Conservation (phyloP, 2,329 filamentous ascomycete species). For the Elsinoe arachidis region DNA sequence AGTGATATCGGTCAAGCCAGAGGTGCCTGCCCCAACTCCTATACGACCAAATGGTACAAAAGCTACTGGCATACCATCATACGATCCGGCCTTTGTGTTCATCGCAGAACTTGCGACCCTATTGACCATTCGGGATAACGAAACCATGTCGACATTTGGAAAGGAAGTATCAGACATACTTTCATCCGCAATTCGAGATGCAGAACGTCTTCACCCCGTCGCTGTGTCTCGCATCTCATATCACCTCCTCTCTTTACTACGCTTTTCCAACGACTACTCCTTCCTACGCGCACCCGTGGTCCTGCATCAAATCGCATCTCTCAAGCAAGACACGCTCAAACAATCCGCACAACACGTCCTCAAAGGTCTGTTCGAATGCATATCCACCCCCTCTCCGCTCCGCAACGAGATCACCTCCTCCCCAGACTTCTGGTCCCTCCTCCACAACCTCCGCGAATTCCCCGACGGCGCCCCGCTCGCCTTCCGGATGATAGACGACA, state of each 20-base stretch:
- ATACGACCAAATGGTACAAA: constrained; percentile 52
- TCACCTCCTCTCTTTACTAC: constrained; percentile 74
- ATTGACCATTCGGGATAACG: constrained; percentile 64
- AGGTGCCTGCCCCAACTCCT: constrained; percentile 57
- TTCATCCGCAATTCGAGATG: constrained; percentile 73
- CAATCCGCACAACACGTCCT: constrained; percentile 68
- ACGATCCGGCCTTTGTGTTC: constrained; percentile 81
- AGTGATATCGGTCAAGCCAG: constrained; percentile 85
- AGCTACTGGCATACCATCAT: constrained; percentile 49
- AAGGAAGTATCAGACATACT: constrained; percentile 71
- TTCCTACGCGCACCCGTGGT: constrained; percentile 88
- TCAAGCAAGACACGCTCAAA: constrained; percentile 67
- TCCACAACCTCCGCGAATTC: constrained; percentile 64
- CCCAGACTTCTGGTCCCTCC: constrained; percentile 91
- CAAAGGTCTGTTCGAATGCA: constrained; percentile 70
- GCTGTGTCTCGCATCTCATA: constrained; percentile 75
- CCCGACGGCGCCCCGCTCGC: constrained; percentile 63
- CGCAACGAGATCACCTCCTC: constrained; percentile 92
- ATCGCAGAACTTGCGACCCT: constrained; percentile 85
- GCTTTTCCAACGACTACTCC: constrained; percentile 79
- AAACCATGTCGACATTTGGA: constrained; percentile 64
- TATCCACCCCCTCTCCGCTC: constrained; percentile 66
- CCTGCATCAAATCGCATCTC: constrained; percentile 81
- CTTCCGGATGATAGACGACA: constrained; percentile 76
- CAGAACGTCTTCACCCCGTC: constrained; percentile 70